phyloP scores from a whole-genome alignment of 1,284 basidiomycete genomes.

The Naganishia sp. region DNA sequence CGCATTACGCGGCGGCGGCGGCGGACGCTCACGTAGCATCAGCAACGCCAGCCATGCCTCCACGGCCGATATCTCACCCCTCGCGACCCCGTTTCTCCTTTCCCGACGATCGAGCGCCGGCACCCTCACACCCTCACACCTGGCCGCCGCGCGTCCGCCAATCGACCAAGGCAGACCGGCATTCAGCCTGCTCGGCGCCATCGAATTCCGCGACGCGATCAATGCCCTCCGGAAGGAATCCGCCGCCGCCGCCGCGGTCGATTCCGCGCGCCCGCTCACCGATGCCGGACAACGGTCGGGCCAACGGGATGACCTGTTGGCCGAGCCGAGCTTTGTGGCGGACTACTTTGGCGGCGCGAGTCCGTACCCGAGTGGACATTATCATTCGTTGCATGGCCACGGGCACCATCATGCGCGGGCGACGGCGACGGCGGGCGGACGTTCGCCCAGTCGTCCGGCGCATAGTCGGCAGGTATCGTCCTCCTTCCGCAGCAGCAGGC shows the following conservation, averaged over 20 bases:
- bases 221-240: constrained; percentile 66
- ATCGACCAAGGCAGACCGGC: constrained; percentile 45
- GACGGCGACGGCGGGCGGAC: constrained; percentile 1
- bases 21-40: constrained; percentile 14
- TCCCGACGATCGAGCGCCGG: constrained; percentile 8
- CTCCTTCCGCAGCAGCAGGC: not conserved
- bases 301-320: constrained; percentile 13
- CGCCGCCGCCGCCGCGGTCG: constrained; percentile 23
- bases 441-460: constrained; percentile 11
- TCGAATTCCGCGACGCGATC: constrained; percentile 90
- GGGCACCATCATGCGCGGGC: constrained; percentile 9
- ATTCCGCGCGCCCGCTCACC: constrained; percentile 5
- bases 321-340: constrained; percentile 24
- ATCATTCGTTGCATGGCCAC: constrained; percentile 29
- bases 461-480: constrained; percentile 36
- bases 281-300: constrained; percentile 7
- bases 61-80: constrained; percentile 1
- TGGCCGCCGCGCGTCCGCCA: constrained; percentile 8
- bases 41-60: not conserved
- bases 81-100: not conserved
- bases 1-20: not conserved
- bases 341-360: constrained; percentile 31
- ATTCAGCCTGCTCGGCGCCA: constrained; percentile 85
- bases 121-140: not conserved
- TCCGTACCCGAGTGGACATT: constrained; percentile 32